Percentiles rank a stretch among this genome's conserved stretches.
Conservation (phyloP, 2,329 filamentous ascomycete genomes). For the Graphilbum ipis-grandicollis region DNA sequence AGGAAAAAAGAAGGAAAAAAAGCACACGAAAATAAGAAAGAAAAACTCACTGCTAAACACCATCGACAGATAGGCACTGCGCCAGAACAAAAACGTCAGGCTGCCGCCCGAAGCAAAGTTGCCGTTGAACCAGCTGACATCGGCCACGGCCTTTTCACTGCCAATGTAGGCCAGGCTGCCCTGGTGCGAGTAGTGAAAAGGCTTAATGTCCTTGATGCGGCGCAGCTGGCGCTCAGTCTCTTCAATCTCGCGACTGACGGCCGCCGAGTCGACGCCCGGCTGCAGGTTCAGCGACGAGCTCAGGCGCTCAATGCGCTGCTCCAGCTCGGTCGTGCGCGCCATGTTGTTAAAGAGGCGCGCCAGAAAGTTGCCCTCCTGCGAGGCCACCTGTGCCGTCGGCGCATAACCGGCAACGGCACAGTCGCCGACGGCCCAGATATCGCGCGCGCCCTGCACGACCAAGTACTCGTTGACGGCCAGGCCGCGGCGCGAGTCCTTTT, state of each 20-base stretch:
- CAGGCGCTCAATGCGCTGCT: conserved; percentile 56
- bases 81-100: conserved; percentile 96
- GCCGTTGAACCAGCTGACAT: conserved; percentile 93
- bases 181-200: conserved; percentile 97
- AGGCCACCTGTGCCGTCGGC: conserved; percentile 89
- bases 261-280: conserved; percentile 49
- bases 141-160: conserved; percentile 87
- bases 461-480: conserved; percentile 97
- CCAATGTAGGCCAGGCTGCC: conserved; percentile 95
- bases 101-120: conserved; percentile 89
- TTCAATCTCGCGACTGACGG: conserved; percentile 60
- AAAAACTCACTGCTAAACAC: conserved; percentile 87
- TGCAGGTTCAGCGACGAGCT: conserved; percentile 42
- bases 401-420: conserved; percentile 96
- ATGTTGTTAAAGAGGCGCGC: conserved; percentile 97
- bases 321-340: conserved; percentile 79
- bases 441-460: conserved; percentile 89
- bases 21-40: conserved; percentile 5
- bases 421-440: conserved; percentile 96
- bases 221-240: conserved; percentile 71
- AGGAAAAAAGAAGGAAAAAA: conserved; percentile 13
- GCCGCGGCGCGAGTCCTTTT: conserved; percentile 87
- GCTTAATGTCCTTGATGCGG: conserved; percentile 84
- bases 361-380: conserved; percentile 89
- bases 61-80: conserved; percentile 96